phyloP scores from a whole-genome alignment of 495 filamentous ascomycete genomes.

The Evernia prunastri region DNA sequence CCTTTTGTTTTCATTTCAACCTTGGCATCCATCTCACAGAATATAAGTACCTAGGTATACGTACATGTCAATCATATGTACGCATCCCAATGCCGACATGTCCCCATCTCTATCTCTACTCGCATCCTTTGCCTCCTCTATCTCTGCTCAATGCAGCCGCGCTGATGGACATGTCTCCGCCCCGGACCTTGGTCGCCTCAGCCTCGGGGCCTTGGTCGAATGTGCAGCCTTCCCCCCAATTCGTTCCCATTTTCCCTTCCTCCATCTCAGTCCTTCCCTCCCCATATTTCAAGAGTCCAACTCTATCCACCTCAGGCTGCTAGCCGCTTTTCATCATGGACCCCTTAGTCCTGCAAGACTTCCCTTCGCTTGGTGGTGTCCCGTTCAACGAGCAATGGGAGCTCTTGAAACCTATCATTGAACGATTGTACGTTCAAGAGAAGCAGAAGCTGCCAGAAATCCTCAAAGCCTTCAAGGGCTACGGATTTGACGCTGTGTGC shows the following conservation, averaged over 20 bases:
- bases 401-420: conserved; percentile 32
- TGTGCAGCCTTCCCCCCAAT: too few relatives aligned
- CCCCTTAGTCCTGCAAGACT: background rate
- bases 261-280: background rate
- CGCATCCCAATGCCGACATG: too few relatives aligned
- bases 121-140: background rate
- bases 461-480: conserved; percentile 29
- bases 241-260: background rate
- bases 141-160: background rate
- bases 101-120: too few relatives aligned
- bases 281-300: background rate
- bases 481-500: conserved; percentile 36
- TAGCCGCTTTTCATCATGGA: conserved; percentile 12
- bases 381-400: conserved; percentile 37
- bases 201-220: background rate
- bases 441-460: conserved; percentile 27
- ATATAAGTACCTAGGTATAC: too few relatives aligned
- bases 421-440: conserved; percentile 33
- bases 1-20: conserved; percentile 14
- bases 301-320: background rate
- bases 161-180: background rate
- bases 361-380: conserved; percentile 21
- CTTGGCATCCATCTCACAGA: too few relatives aligned
- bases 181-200: background rate
- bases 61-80: too few relatives aligned